Percentiles rank a stretch among this genome's conserved stretches.
Conservation (phyloP, 192 early-diverging fungal genomes). For the Rhizophagus prolifer region DNA sequence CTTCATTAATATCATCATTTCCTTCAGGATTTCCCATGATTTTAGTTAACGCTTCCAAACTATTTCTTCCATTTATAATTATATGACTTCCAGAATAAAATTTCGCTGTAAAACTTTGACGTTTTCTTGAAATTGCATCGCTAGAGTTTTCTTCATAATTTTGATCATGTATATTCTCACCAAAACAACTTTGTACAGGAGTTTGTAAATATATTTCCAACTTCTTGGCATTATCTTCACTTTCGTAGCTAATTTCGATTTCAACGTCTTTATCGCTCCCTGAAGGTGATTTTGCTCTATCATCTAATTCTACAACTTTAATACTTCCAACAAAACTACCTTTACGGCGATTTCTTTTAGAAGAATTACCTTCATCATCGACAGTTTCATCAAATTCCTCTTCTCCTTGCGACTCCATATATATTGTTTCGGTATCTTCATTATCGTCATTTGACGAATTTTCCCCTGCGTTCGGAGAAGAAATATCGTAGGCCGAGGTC, state of each 20-base stretch:
- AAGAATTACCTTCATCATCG: neutral
- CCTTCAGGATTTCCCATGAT: neutral
- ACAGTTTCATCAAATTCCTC: neutral
- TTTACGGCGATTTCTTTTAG: neutral
- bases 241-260: neutral
- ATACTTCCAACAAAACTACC: constrained; percentile 24
- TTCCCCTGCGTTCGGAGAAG: neutral
- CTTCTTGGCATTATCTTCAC: constrained; percentile 7
- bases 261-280: constrained; percentile 17
- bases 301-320: constrained; percentile 5
- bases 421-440: constrained; percentile 26
- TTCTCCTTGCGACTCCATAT: constrained; percentile 3
- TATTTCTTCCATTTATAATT: neutral
- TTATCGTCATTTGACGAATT: constrained; percentile 4
- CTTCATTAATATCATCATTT: neutral
- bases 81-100: constrained; percentile 3
- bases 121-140: neutral
- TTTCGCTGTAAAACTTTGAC: constrained; percentile 19
- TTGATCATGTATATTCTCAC: neutral
- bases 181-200: neutral
- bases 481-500: neutral
- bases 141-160: neutral
- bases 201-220: constrained; percentile 22
- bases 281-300: constrained; percentile 12
- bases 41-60: constrained; percentile 20